These are phyloP conservation scores for Neoarthrinium moseri DNA, from an alignment of 2,329 filamentous ascomycete genomes.

Conservation along the genomic window DNA sequence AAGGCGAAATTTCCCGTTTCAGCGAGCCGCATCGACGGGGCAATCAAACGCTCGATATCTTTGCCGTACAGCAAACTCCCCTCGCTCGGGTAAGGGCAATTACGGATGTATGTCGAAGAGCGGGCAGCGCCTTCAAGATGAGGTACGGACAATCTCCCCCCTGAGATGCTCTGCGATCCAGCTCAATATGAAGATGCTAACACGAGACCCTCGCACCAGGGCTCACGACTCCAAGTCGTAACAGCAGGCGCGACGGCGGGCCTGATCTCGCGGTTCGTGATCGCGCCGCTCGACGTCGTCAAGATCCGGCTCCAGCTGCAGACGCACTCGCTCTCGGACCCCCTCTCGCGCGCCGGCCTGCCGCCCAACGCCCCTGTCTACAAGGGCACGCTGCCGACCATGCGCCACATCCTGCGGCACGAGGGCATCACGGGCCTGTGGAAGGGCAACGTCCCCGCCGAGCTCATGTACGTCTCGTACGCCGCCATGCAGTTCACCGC, in stretches of 20 bases:
- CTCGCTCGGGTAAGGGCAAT: constrained; percentile 24
- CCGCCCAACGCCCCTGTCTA: constrained; percentile 53
- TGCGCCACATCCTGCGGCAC: constrained; percentile 72
- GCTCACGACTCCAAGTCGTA: constrained; percentile 55
- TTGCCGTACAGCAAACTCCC: constrained; percentile 3
- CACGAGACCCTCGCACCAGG: constrained; percentile 32
- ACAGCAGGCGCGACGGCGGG: constrained; percentile 66
- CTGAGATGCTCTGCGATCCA: constrained; percentile 2
- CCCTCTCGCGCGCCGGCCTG: constrained; percentile 53
- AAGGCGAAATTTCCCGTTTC: background rate
- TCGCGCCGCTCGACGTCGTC: constrained; percentile 93
- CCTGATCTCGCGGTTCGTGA: constrained; percentile 87
- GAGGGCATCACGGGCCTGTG: constrained; percentile 87
- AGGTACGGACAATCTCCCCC: constrained; percentile 36
- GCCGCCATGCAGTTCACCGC: constrained; percentile 85
- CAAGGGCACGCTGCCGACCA: constrained; percentile 74
- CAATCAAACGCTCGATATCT: background rate
- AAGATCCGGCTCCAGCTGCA: constrained; percentile 98
- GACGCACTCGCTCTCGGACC: constrained; percentile 77
- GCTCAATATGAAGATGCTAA: background rate
- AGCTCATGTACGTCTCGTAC: constrained; percentile 91
- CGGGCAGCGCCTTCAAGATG: constrained; percentile 55
- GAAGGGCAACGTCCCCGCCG: constrained; percentile 97
- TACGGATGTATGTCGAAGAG: constrained; percentile 43
- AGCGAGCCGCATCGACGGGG: background rate